Base-by-base conservation (phyloP, 208 protist species). In the Angomonas ambiguus region DNA sequence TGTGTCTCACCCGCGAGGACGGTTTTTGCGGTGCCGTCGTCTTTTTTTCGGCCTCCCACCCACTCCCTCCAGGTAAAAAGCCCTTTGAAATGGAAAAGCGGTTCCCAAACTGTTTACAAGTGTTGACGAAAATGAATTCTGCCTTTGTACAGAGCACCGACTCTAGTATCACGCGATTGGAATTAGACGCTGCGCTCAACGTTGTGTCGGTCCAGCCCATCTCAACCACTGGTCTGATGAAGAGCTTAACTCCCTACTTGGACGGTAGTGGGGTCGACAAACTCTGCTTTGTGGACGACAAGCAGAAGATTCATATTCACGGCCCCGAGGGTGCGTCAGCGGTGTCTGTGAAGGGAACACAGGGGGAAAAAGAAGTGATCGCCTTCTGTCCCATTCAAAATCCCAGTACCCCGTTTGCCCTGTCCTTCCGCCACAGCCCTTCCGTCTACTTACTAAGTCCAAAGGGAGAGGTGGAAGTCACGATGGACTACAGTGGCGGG, bases 391-490 rank as follows among this genome's bases (percentile, higher is more conserved):
- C 62, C 48, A 6, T 32, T 6, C 33, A 1, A 11, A 16, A 20
- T 30, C 11, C 31, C 2, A 24, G 27, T 6, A 25, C 45, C n/a
- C 10, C 58, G 35, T 51, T 62, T 51, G 58, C 58, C 3, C 11
- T 62, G 42, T 34, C 38, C 58, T 27, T 62, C 33, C n/a, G 25
- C 16, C 20, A 41, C 16, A 51, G 34, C 8, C n/a, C 34, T 3
- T 22, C 30, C 24, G 34, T 62, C 8, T 62, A 30, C 13, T 28
- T 42, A 0, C 4, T 62, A 49, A 1, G 11, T 11, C 18, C 22
- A 22, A 20, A 34, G 51, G 30, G 58, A 22, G 20, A 38, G 16
- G 61, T 83, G 69, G 58, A 67, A 64, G n/a, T 51, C 34, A 20
- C 33, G 6, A 10, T 27, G 34, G 33, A 62, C 13, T 13, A 11